Base-by-base conservation (phyloP, 2,329 filamentous ascomycete species). In the Fusarium oxysporum region DNA sequence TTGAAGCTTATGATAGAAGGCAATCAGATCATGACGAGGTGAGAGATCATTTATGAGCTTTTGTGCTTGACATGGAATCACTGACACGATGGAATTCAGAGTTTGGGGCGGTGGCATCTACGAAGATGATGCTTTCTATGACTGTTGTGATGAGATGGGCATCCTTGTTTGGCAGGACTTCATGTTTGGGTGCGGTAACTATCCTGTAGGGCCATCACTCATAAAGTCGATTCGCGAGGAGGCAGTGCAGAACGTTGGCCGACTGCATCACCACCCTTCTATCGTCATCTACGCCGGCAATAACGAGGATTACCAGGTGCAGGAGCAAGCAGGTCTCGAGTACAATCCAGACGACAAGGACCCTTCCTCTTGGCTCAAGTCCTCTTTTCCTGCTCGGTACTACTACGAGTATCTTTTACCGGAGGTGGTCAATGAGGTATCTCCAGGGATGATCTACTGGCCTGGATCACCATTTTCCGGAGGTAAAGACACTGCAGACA, bases 61-160 rank as follows among this genome's bases (percentile, higher is more conserved):
- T 16, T 10, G 8, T 3, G 23, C 8, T 38, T 8, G 3, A n/a
- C 10, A 19, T 10, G 13, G 1, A 7, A 14, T 58, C 8, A 19
- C 55, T 58, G 8, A 58, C 23, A 37, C 11, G 35, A 23, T 14
- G 1, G 8, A 3, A 16, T 12, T 25, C 16, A 58, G 55, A 23
- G 48, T 61, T n/a, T 61, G 58, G 58, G 58, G 58, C 13, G 58
- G 58, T 12, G 58, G 58, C 5, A 56, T 61, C 17, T 61, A 61
- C 21, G 48, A 61, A 37, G 37, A 61, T 3, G 48, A 61, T n/a
- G 37, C 37, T 9, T 61, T 61, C 21, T 61, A 61, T 16, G 58
- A 61, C 14, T 61, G 37, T 9, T 61, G 58, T 4, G 58, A 61
- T 14, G 48, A 61, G 17, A 38, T 61, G n/a, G 58, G 58, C 16